Evolutionary conservation across 176 grass and related monocot species (phyloP).

Genomic region (Oropetium thomaeum): DNA sequence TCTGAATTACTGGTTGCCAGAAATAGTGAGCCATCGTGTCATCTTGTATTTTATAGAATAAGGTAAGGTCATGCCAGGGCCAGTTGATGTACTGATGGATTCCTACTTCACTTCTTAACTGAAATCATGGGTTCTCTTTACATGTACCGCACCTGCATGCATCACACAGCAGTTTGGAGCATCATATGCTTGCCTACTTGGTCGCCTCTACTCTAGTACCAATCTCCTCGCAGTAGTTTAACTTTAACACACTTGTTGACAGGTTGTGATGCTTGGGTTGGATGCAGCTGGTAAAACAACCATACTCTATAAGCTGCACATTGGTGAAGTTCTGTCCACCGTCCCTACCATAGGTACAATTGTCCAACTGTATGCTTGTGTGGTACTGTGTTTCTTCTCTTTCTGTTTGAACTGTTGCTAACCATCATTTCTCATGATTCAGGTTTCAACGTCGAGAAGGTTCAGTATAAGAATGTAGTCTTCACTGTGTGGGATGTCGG

Average conservation of each 20-base stretch:
- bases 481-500: constrained; percentile 99
- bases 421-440: not conserved
- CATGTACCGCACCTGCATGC: not conserved
- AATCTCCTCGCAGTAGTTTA: not conserved
- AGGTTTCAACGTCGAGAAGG: constrained; percentile 99
- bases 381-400: not conserved
- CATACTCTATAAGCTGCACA: constrained; percentile 95
- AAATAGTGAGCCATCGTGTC: not conserved
- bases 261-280: constrained; percentile 98
- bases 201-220: not conserved
- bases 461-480: constrained; percentile 98
- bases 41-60: not conserved
- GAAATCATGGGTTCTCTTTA: not conserved
- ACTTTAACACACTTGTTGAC: constrained; percentile 12
- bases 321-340: constrained; percentile 91
- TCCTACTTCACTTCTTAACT: not conserved
- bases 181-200: not conserved
- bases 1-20: not conserved
- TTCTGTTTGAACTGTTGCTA: not conserved
- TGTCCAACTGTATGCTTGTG: not conserved
- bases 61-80: not conserved
- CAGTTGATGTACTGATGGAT: not conserved
- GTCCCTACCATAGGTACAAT: constrained; percentile 84
- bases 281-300: constrained; percentile 97
- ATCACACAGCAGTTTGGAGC: too few relatives aligned